Evolutionary conservation across 2,329 filamentous ascomycete species (phyloP).

Genomic region (Aotearoamyces nothofagi): DNA sequence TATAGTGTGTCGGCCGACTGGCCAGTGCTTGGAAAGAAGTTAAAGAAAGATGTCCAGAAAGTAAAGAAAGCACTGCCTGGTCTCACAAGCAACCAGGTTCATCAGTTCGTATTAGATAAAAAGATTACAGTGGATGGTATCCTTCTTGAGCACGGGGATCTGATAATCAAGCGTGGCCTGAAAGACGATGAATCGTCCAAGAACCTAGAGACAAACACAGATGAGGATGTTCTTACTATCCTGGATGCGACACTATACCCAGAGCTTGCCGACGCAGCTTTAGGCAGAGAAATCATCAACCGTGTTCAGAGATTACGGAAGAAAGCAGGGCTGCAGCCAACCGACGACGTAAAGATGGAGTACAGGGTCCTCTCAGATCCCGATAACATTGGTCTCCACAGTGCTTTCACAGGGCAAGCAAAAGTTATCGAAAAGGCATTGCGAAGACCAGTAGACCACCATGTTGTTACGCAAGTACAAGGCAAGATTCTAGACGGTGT

Average conservation of each 20-base stretch:
- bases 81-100: slow-evolving; percentile 67
- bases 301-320: slow-evolving; percentile 86
- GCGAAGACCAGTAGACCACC: slow-evolving; percentile 61
- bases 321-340: slow-evolving; percentile 79
- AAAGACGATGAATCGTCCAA: slow-evolving; percentile 56
- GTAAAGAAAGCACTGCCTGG: slow-evolving; percentile 81
- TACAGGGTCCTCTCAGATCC: slow-evolving; percentile 72
- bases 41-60: slow-evolving; percentile 85
- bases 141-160: slow-evolving; percentile 63
- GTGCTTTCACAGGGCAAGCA: slow-evolving; percentile 54
- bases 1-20: slow-evolving; percentile 86
- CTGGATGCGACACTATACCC: slow-evolving; percentile 73
- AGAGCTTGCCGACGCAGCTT: slow-evolving; percentile 73
- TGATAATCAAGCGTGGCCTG: slow-evolving; percentile 68
- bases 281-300: slow-evolving; percentile 86
- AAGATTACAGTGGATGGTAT: slow-evolving; percentile 78
- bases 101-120: slow-evolving; percentile 57
- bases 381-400: slow-evolving; percentile 56
- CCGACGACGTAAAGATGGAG: slow-evolving; percentile 92
- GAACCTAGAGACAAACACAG: slow-evolving; percentile 73
- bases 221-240: slow-evolving; percentile 81
- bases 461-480: slow-evolving; percentile 41
- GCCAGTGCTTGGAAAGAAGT: slow-evolving; percentile 88
- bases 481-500: slow-evolving; percentile 30
- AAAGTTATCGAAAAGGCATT: slow-evolving; percentile 61